Conservation (phyloP, 192 early-diverging fungal genomes). For the Backusella liffmaniae region DNA sequence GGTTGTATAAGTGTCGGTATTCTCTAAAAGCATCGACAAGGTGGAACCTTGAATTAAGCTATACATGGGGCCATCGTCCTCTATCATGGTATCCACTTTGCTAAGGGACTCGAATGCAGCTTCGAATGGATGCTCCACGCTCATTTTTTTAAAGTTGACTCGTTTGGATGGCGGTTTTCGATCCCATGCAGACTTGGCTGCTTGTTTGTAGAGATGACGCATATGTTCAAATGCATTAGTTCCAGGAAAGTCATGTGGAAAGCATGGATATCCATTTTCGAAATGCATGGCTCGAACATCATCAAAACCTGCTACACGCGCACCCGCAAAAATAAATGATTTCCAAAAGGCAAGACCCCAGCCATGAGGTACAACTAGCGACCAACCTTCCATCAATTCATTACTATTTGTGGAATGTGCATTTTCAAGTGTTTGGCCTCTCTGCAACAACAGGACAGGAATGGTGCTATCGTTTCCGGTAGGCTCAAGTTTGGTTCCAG, state of each 20-base stretch:
- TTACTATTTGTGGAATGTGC: constrained; percentile 26
- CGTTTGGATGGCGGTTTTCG: constrained; percentile 80
- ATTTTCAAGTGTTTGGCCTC: constrained; percentile 38
- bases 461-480: constrained; percentile 59
- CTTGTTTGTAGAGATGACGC: constrained; percentile 38
- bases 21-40: background rate
- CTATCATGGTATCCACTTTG: background rate
- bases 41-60: background rate
- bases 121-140: constrained; percentile 67
- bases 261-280: constrained; percentile 73
- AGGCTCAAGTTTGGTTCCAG: constrained; percentile 64
- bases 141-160: constrained; percentile 73
- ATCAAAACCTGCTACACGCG: constrained; percentile 71
- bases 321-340: constrained; percentile 84
- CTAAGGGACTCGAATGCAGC: constrained; percentile 54
- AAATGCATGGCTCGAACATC: constrained; percentile 73
- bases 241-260: constrained; percentile 85
- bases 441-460: constrained; percentile 82
- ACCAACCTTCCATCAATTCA: constrained; percentile 66
- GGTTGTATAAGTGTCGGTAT: background rate
- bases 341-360: constrained; percentile 91
- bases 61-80: constrained; percentile 5
- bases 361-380: constrained; percentile 73
- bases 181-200: constrained; percentile 50
- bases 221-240: constrained; percentile 60